These are phyloP conservation scores for Metschnikowia anglica DNA, from an alignment of 805 yeast genomes.

Conservation along the genomic window DNA sequence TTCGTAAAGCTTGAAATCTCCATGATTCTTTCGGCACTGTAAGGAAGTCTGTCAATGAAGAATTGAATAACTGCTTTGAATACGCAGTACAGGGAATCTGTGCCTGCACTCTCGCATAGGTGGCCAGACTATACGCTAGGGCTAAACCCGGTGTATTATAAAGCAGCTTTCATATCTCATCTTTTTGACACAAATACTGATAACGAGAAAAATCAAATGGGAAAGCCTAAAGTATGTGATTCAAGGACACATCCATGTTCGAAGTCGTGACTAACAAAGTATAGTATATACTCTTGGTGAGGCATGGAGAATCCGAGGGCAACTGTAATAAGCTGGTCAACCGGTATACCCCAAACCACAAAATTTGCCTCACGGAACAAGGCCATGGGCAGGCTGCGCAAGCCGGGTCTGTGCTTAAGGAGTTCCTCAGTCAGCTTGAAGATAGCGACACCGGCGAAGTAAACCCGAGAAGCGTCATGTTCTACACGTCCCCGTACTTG, in stretches of 20 bases:
- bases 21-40: neutral
- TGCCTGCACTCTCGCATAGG: conserved; percentile 4
- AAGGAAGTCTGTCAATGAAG: neutral
- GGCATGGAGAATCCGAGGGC: conserved; percentile 94
- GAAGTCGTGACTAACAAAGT: conserved; percentile 9
- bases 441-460: conserved; percentile 1
- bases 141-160: no score
- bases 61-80: neutral
- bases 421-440: conserved; percentile 37
- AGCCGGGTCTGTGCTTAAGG: conserved; percentile 57
- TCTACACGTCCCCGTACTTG: conserved; percentile 83
- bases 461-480: conserved; percentile 48
- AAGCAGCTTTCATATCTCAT: no score
- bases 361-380: conserved; percentile 64
- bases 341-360: conserved; percentile 74
- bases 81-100: conserved; percentile 7
- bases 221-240: conserved; percentile 33
- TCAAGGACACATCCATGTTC: neutral
- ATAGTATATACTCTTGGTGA: conserved; percentile 69
- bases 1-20: no score
- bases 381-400: conserved; percentile 65
- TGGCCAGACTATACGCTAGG: no score
- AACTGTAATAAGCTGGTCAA: conserved; percentile 84
- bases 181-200: neutral
- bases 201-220: conserved; percentile 28